phyloP scores from a whole-genome alignment of 441 rosid genomes.

The Jatropha multifida region DNA sequence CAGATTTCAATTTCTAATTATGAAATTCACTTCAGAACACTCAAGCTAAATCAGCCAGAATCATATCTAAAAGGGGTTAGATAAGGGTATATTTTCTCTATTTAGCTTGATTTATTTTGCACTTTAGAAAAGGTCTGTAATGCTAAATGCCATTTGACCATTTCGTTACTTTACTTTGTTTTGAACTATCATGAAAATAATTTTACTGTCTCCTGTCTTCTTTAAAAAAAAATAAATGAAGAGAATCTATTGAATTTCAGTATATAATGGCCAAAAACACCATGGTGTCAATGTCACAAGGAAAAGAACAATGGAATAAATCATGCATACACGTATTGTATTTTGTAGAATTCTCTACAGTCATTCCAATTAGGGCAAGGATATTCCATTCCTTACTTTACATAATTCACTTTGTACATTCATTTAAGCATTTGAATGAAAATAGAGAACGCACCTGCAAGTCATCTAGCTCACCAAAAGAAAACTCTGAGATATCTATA shows the following conservation, averaged over 20 bases:
- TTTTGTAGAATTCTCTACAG: not conserved
- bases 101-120: not conserved
- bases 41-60: not conserved
- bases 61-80: not conserved
- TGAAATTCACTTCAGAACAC: not conserved
- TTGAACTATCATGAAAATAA: not conserved
- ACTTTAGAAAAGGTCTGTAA: not conserved
- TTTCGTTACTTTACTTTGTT: not conserved
- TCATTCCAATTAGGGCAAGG: not conserved
- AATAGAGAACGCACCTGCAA: conserved; percentile 56
- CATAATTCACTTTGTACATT: not conserved
- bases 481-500: conserved; percentile 78
- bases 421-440: conserved; percentile 1
- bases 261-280: not conserved
- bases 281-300: not conserved
- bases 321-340: not conserved
- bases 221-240: not conserved
- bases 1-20: not conserved
- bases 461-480: conserved; percentile 91
- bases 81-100: not conserved
- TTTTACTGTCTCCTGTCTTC: not conserved
- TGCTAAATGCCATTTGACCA: not conserved
- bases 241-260: not conserved
- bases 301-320: not conserved
- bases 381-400: not conserved